phyloP scores from a whole-genome alignment of 495 filamentous ascomycete species.

The Delitschia confertaspora region DNA sequence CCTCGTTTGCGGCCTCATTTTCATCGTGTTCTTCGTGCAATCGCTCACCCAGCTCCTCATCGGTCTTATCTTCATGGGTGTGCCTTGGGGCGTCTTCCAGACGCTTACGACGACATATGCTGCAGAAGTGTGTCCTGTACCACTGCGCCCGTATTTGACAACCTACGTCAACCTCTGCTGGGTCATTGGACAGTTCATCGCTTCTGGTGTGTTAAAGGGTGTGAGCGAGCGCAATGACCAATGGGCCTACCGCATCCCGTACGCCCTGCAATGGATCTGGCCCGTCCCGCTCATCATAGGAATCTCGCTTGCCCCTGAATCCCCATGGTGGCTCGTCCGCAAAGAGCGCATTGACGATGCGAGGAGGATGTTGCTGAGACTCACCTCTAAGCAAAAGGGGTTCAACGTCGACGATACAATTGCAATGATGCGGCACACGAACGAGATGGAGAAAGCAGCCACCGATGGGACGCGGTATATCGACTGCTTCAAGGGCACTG shows the following conservation, averaged over 20 bases:
- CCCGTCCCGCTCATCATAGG: constrained; percentile 55
- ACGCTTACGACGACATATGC: constrained; percentile 73
- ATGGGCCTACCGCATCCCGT: constrained; percentile 63
- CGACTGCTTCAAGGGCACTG: constrained; percentile 68
- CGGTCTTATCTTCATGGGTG: constrained; percentile 67
- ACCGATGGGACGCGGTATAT: constrained; percentile 59
- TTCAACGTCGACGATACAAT: constrained; percentile 70
- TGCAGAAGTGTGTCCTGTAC: constrained; percentile 67
- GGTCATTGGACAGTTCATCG: constrained; percentile 70
- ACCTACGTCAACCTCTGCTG: constrained; percentile 80
- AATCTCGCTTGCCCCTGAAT: constrained; percentile 63
- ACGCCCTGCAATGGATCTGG: constrained; percentile 81
- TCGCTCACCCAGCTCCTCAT: constrained; percentile 59
- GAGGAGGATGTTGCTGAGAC: constrained; percentile 55
- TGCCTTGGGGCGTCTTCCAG: constrained; percentile 78
- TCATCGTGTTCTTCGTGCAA: constrained; percentile 70
- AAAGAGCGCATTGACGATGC: constrained; percentile 60
- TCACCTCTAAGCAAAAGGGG: constrained; percentile 39
- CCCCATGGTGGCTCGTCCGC: constrained; percentile 75
- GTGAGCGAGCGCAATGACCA: constrained; percentile 50
- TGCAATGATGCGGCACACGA: constrained; percentile 79
- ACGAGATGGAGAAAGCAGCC: constrained; percentile 61
- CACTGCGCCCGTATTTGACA: constrained; percentile 63
- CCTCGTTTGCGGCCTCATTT: constrained; percentile 57
- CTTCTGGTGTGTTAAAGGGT: constrained; percentile 60